These are phyloP conservation scores for Ramaria rubella DNA, from an alignment of 768 basidiomycete species.

Conservation along the genomic window DNA sequence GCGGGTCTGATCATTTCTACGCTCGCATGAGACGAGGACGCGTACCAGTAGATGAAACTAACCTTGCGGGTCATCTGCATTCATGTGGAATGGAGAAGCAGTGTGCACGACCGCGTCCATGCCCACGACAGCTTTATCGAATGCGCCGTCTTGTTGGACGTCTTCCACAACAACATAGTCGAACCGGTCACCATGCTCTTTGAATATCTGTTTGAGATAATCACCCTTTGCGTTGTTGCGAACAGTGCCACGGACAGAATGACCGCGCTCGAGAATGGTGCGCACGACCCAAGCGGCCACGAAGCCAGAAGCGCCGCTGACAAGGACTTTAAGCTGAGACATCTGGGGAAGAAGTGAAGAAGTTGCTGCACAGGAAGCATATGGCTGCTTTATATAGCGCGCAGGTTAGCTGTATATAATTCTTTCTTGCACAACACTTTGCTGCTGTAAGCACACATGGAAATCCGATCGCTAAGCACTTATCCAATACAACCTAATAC, in stretches of 20 bases:
- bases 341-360: too few relatives aligned
- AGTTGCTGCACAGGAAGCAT: too few relatives aligned
- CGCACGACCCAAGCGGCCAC: constrained; percentile 54
- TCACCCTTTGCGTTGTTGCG: constrained; percentile 54
- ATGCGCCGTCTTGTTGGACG: constrained; percentile 60
- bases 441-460: too few relatives aligned
- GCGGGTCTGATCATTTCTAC: constrained; percentile 67
- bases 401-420: too few relatives aligned
- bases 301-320: constrained; percentile 55
- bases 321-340: constrained; percentile 48
- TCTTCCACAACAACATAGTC: constrained; percentile 65
- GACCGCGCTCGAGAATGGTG: constrained; percentile 53
- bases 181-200: constrained; percentile 46
- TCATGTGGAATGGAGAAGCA: constrained; percentile 53
- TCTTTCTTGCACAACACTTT: too few relatives aligned
- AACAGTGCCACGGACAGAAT: constrained; percentile 59
- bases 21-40: not conserved
- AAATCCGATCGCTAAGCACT: too few relatives aligned
- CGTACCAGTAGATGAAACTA: not conserved
- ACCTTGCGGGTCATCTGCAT: constrained; percentile 40
- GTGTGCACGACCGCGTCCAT: constrained; percentile 68
- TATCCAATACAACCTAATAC: too few relatives aligned
- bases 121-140: constrained; percentile 72
- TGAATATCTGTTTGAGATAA: constrained; percentile 49
- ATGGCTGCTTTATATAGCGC: too few relatives aligned